Conservation (phyloP, 768 basidiomycete species). For the Serendipita indica region DNA sequence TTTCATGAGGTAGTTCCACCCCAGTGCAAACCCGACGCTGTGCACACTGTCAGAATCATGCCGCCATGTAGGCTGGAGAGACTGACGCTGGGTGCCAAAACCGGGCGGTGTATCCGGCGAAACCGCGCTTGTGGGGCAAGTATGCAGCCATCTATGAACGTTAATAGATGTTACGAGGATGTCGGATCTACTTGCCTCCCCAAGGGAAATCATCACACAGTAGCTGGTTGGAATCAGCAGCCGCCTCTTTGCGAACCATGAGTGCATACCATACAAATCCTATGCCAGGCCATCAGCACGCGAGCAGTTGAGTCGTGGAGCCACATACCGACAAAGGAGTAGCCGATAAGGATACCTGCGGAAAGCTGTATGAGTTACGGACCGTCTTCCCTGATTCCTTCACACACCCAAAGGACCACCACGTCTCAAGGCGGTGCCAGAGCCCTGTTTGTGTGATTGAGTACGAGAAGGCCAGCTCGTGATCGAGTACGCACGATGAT, state of each 20-base stretch:
- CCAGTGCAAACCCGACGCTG: constrained; percentile 45
- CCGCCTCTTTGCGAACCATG: neutral
- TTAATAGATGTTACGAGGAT: neutral
- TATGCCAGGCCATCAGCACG: neutral
- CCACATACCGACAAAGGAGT: constrained; percentile 33
- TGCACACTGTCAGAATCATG: neutral
- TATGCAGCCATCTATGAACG: constrained; percentile 44
- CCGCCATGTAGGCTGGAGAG: neutral
- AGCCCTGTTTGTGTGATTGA: constrained; percentile 18
- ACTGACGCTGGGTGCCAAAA: constrained; percentile 45
- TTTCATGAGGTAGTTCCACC: constrained; percentile 40
- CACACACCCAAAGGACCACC: constrained; percentile 31
- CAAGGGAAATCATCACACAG: constrained; percentile 40
- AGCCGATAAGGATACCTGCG: constrained; percentile 23
- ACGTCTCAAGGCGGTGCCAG: constrained; percentile 32
- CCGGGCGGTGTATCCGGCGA: constrained; percentile 42
- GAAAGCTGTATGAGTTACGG: constrained; percentile 9
- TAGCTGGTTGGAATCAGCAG: constrained; percentile 10
- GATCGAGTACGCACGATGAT: constrained; percentile 25
- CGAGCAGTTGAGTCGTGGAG: constrained; percentile 23
- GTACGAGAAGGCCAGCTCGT: neutral
- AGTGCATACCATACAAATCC: neutral
- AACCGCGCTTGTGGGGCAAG: constrained; percentile 21
- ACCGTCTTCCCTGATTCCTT: constrained; percentile 4
- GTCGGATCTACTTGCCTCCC: constrained; percentile 22